Evolutionary conservation across 2,329 filamentous ascomycete species (phyloP), one percentile per base, ranked within the genome.

Genomic region (Alternaria infectoria): DNA sequence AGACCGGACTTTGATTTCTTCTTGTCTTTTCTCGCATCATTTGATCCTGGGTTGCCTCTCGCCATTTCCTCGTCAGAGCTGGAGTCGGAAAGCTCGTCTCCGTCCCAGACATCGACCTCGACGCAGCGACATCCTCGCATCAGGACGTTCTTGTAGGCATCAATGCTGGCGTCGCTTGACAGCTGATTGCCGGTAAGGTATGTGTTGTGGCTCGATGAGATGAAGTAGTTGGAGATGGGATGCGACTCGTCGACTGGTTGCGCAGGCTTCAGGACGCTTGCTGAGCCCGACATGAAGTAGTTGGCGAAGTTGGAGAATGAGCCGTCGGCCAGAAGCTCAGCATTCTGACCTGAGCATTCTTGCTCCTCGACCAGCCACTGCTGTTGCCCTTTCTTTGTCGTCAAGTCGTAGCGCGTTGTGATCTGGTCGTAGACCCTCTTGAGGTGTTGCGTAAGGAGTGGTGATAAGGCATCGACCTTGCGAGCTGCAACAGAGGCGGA

Each of bases 31-130:
- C 69, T 74, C 2, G 61, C 59, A 45, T 72, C 75, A 1, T 59
- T 45, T 8, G 61, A 68, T 10, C 66, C 66, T 15, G 70, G 61
- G 21, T 69, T 70, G 19, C 68, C 65, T 23, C 65, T 67, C n/a
- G 69, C 66, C 19, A 65, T 64, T 57, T 78, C 77, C 50, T 76
- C 74, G 26, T 79, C 78, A 4, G 78, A 80, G 57, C 80, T 81
- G 3, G 80, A 81, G 60, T 74, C 77, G 32, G 78, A 82, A 9
- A 81, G 81, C 19, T 78, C 74, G 46, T 86, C 84, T 12, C 93
- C 92, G 78, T 97, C 92, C 92, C 94, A 97, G 4, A 97, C 93
- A 75, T 97, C 95, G 59, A 97, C 96, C 78, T 97, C 94, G 50
- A 97, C 93, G 74, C 93, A 97, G 65, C 94, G 89, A 74, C 94